Evolutionary conservation across 2,329 filamentous ascomycete genomes (phyloP), one percentile per base, ranked within the genome.

Genomic region (Fusarium abutilonis): DNA sequence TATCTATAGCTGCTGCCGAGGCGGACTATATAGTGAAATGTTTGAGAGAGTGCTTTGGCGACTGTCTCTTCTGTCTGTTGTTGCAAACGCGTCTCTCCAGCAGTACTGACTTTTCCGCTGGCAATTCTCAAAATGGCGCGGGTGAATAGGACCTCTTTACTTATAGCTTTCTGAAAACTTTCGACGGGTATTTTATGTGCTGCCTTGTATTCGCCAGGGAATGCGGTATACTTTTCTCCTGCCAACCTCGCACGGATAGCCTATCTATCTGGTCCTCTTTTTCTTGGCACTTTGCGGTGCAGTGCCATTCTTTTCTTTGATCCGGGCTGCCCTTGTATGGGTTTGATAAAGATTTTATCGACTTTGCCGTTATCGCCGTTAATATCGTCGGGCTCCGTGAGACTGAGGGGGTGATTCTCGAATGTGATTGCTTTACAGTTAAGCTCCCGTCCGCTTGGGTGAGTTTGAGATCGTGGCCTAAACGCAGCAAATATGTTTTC

Each of bases 1-100:
- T 70, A 66, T 56, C 69, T 63, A 46, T 70, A 74, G 42, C 59
- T 47, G 29, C 72, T 42, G 34, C 50, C 61, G 35, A 48, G 51
- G 28, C 15, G 4, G 14, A 70, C 32, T 63, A 70, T 70, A n/a
- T 63, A 63, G 43, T 70, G 39, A 28, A 64, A 70, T 23, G 63
- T 53, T 41, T 68, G 56, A n/a, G 55, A 52, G 55, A 68, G 52
- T 17, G 55, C 58, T 58, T 64, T 66, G 43, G 64, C 64, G 52
- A 66, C 45, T 28, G 28, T 32, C 34, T 19, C 52, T 43, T 64
- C 63, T 11, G 29, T 34, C 32, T 7, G 34, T 32, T 52, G 34
- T 17, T 49, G 43, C 40, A 4, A 32, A 19, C 6, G 13, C 39
- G 38, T 26, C 10, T 42, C 32, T 11, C n/a, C 13, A 40, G 48